These are phyloP conservation scores for Termitomyces heimii DNA, from an alignment of 768 basidiomycete genomes.

Conservation along the genomic window DNA sequence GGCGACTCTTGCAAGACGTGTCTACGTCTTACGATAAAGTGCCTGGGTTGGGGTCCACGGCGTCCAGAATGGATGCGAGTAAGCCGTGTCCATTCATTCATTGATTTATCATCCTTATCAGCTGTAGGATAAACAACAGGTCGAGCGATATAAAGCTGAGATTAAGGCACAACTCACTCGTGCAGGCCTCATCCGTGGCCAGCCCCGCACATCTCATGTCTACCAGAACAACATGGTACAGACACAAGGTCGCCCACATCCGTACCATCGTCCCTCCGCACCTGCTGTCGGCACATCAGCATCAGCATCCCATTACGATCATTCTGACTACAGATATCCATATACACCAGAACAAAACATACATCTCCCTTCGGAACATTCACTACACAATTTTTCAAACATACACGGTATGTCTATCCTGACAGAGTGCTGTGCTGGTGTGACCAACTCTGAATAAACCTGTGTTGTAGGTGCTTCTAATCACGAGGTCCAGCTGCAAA, in stretches of 20 bases:
- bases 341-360: conserved; percentile 17
- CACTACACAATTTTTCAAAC: conserved; percentile 25
- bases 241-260: conserved; percentile 20
- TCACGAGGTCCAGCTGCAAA: conserved; percentile 31
- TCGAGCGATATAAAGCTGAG: conserved; percentile 76
- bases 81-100: conserved; percentile 12
- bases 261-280: conserved; percentile 27
- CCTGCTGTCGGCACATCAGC: conserved; percentile 11
- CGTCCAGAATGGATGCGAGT: conserved; percentile 91
- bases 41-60: conserved; percentile 79
- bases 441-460: conserved; percentile 14
- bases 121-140: conserved; percentile 71
- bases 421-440: conserved; percentile 10
- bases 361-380: conserved; percentile 17
- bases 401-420: conserved; percentile 35
- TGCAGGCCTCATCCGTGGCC: conserved; percentile 77
- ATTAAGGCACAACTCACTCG: conserved; percentile 78
- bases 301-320: conserved; percentile 18
- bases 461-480: conserved; percentile 28
- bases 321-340: conserved; percentile 17
- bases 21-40: conserved; percentile 72
- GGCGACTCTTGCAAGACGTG: conserved; percentile 80
- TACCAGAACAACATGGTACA: conserved; percentile 24
- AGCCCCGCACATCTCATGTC: conserved; percentile 58
- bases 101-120: background rate